Evolutionary conservation across 495 filamentous ascomycete species (phyloP).

Genomic region (Cenococcum geophilum): DNA sequence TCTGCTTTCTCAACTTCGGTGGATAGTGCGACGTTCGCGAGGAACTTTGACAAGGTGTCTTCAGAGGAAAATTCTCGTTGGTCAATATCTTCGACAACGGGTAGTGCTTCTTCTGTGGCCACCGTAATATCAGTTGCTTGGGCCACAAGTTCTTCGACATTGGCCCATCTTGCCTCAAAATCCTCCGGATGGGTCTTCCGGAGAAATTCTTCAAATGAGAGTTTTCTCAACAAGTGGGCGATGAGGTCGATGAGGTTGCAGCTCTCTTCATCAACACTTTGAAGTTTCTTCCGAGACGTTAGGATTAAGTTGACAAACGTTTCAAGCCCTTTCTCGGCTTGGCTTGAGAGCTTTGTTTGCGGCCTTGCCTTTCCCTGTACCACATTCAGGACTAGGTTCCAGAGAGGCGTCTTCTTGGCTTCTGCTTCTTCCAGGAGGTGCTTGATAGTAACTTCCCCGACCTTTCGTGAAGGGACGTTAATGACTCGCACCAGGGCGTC

Average conservation of each 20-base stretch:
- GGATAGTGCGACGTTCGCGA: conserved; percentile 84
- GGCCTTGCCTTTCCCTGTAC: conserved; percentile 62
- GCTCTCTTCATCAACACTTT: conserved; percentile 38
- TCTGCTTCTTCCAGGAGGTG: conserved; percentile 66
- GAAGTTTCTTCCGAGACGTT: conserved; percentile 53
- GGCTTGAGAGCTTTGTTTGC: conserved; percentile 61
- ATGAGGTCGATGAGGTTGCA: conserved; percentile 64
- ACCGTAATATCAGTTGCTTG: conserved; percentile 64
- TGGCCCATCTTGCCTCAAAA: conserved; percentile 75
- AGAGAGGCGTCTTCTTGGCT: conserved; percentile 59
- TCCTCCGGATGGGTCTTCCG: conserved; percentile 65
- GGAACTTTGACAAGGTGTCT: conserved; percentile 68
- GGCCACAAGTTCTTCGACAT: conserved; percentile 78
- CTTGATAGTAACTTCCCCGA: conserved; percentile 77
- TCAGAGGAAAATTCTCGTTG: conserved; percentile 58
- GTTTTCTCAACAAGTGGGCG: conserved; percentile 63
- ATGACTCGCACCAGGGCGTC: conserved; percentile 82
- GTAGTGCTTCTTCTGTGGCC: conserved; percentile 59
- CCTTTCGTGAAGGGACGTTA: conserved; percentile 73
- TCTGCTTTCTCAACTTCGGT: conserved; percentile 62
- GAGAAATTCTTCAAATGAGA: conserved; percentile 68
- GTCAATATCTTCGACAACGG: conserved; percentile 66
- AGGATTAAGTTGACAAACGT: conserved; percentile 58
- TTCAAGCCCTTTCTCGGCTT: conserved; percentile 59
- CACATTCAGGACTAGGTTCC: conserved; percentile 62